Base-by-base conservation (phyloP, 1,284 basidiomycete species). In the Rhodotorula sp. region DNA sequence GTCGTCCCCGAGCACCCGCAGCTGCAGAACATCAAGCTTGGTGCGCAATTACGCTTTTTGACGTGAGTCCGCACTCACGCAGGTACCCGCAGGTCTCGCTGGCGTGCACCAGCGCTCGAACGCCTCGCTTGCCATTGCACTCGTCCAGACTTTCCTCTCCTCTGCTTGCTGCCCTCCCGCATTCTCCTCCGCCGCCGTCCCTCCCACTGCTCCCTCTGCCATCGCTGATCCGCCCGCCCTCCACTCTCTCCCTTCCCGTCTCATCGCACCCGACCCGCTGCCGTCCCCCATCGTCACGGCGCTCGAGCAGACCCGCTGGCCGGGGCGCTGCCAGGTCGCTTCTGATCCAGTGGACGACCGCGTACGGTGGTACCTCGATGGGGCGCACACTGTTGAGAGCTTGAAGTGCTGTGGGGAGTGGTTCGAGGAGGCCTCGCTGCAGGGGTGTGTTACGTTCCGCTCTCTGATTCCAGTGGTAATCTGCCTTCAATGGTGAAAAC, bases 371-470 rank as follows among this genome's bases (percentile, higher is more conserved):
- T 92, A 90, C 81, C 84, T 99, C 36, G 97, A 99, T 81, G 97
- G 97, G 2, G 95, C 96, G 22, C 97, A 99, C 81, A 99, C 97
- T 0, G 83, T 87, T 22, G 97, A 99, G 81, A 97, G 93, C 79
- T 84, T 99, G 41, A 85, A 87, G 58, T 92, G 89, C 71, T 96
- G 95, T 78, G 87, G 91, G 29, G 84, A 90, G 72, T 99, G 97
- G 97, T 96, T 81, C 66, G 80, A 78, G 4, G 69, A 75, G 10
- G 67, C 54, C 9, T 74, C 74, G 12, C 59, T 74, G 12, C 7
- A 32, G 54, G 34, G 54, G 66, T 67, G 46, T 15, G 19, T 22
- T 5, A 32, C n/a, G 55, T 27, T 37, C 2, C 50, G 7, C 8
- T 27, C 50, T 3, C 12, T 27, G n/a, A n/a, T n/a, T n/a, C n/a